Evolutionary conservation across 225 moss, liverwort and hornwort species (phyloP).

Genomic region (Anthoceros angustus): DNA sequence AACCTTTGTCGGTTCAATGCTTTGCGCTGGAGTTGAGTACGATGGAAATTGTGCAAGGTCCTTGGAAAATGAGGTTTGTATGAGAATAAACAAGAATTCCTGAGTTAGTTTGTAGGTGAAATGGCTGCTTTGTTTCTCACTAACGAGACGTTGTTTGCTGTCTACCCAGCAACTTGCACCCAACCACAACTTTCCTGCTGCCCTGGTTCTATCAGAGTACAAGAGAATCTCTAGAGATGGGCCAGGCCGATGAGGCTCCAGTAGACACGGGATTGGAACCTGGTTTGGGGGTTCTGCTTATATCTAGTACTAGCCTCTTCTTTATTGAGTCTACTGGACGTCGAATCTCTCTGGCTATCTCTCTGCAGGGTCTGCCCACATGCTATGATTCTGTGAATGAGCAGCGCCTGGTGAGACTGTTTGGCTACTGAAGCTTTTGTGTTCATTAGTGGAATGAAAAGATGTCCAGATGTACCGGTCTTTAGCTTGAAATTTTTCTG

Average conservation of each 20-base stretch:
- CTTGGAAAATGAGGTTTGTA: conserved; percentile 44
- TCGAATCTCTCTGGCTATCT: conserved; percentile 25
- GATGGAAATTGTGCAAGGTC: conserved; percentile 39
- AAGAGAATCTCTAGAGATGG: background rate
- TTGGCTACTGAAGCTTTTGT: no score
- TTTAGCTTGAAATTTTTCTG: background rate
- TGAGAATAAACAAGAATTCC: background rate
- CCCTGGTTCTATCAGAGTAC: conserved; percentile 30
- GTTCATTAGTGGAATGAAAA: conserved; percentile 11
- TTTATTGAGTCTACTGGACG: conserved; percentile 41
- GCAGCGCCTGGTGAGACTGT: conserved; percentile 21
- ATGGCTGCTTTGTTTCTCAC: background rate
- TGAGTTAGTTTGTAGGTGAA: background rate
- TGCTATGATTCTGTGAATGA: conserved; percentile 28
- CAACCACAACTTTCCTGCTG: conserved; percentile 34
- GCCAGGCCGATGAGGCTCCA: conserved; percentile 7
- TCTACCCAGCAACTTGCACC: conserved; percentile 34
- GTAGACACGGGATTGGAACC: conserved; percentile 25
- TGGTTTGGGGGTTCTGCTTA: conserved; percentile 29
- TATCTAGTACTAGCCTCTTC: conserved; percentile 26
- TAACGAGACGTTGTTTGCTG: background rate
- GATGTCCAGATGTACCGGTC: background rate
- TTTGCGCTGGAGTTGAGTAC: conserved; percentile 28
- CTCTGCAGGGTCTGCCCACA: conserved; percentile 32
- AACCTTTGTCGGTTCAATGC: conserved; percentile 37